Conservation (phyloP, 2,329 filamentous ascomycete species). For the Trichophyton schoenleinii region DNA sequence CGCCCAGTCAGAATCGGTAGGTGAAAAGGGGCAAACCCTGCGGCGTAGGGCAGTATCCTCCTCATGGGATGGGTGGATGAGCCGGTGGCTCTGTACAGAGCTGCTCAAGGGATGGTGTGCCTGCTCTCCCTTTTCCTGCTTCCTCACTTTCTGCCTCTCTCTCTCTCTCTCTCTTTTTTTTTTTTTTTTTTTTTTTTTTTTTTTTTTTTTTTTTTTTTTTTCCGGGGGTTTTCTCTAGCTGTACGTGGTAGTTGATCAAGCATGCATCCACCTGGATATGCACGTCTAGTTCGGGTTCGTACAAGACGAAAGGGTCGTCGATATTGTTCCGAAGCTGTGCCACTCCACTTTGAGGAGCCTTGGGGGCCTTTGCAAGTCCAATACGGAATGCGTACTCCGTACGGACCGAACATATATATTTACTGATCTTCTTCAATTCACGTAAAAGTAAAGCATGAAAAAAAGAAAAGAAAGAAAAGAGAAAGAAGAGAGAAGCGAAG, state of each 20-base stretch:
- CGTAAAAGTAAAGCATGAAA: not conserved
- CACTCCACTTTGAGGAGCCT: not conserved
- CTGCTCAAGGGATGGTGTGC: not conserved
- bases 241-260: not conserved
- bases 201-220: too few relatives aligned
- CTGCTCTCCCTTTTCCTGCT: not conserved
- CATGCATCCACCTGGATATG: not conserved
- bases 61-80: not conserved
- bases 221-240: not conserved
- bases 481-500: not conserved
- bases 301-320: not conserved
- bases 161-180: too few relatives aligned
- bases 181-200: too few relatives aligned
- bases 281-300: not conserved
- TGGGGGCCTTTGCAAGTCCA: not conserved
- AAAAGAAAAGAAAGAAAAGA: slow-evolving; percentile 2
- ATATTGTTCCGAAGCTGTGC: not conserved
- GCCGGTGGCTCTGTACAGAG: not conserved
- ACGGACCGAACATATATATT: not conserved
- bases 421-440: slow-evolving; percentile 5
- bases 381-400: not conserved
- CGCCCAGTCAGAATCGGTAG: not conserved
- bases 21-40: not conserved
- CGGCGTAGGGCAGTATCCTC: not conserved
- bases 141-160: not conserved